Conservation (phyloP, 345 rosid genomes). For the thale cress (Arabidopsis thaliana) region DNA sequence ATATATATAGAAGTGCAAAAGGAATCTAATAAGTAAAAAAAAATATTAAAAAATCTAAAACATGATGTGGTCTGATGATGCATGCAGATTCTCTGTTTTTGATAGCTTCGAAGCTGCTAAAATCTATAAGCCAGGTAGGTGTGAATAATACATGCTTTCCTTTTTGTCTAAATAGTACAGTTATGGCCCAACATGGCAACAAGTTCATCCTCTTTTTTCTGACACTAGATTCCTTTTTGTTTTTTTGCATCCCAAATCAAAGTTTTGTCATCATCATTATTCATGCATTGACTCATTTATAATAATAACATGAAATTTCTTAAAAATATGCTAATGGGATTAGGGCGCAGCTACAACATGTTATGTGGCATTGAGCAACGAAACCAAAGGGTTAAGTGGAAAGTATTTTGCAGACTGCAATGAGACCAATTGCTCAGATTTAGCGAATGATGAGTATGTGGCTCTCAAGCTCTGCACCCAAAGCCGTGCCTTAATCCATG, state of each 20-base stretch:
- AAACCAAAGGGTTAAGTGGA: slow-evolving; percentile 62
- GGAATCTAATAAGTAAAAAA: slow-evolving; percentile 7
- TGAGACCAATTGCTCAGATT: slow-evolving; percentile 68
- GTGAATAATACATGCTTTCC: slow-evolving; percentile 2
- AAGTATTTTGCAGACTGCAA: slow-evolving; percentile 92
- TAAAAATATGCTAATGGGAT: background rate
- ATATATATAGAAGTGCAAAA: background rate
- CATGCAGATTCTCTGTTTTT: slow-evolving; percentile 87
- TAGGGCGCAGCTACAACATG: slow-evolving; percentile 98
- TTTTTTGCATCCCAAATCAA: slow-evolving; percentile 3
- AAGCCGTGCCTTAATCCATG: slow-evolving; percentile 48
- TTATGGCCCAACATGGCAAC: slow-evolving; percentile 27
- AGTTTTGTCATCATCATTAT: slow-evolving; percentile 24
- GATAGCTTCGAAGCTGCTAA: slow-evolving; percentile 86
- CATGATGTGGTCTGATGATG: slow-evolving; percentile 33
- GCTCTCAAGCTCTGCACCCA: slow-evolving; percentile 69
- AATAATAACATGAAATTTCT: background rate
- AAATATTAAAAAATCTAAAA: slow-evolving; percentile 5
- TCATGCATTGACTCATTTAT: slow-evolving; percentile 10
- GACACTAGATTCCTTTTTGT: slow-evolving; percentile 10
- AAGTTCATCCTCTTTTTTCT: slow-evolving; percentile 13
- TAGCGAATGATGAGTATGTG: slow-evolving; percentile 71
- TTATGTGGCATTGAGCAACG: slow-evolving; percentile 80
- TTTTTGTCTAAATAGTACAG: slow-evolving; percentile 22
- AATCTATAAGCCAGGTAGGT: slow-evolving; percentile 74